Base-by-base conservation (phyloP, 1,284 basidiomycete species). In the Taiwanofungus camphoratus region DNA sequence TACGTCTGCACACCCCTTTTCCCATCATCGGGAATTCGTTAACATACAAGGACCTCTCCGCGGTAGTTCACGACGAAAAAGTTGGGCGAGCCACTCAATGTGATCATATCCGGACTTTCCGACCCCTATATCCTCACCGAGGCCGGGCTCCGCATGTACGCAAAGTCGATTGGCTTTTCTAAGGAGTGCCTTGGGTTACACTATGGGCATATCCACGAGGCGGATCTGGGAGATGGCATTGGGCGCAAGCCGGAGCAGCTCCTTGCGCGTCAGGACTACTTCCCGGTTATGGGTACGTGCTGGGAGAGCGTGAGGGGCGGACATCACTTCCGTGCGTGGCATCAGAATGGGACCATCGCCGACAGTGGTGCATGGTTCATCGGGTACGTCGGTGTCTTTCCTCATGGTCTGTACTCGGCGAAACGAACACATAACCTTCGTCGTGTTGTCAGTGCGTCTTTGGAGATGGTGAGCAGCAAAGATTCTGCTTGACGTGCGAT, bases 81-180 rank as follows among this genome's bases (percentile, higher is more conserved):
- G 18, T 53, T 61, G 30, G 70, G 71, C 16, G 71, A 73, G 45
- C 71, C 71, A 18, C 52, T 73, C 43, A 73, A 73, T 46, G 60
- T 72, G 39, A 70, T 73, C 48, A 65, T 73, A 19, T 68, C 70
- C 11, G 65, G 63, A n/a, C 59, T 58, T 3, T 73, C 70, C 18
- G 69, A 73, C 46, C 68, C 69, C 11, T 64, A 54, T 52, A 58
- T 73, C 30, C 64, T 73, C 41, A 64, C 67, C 9, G 65, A 70
- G 41, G 18, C 51, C 18, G 70, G 70, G 8, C 61, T 72, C 46
- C 64, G 61, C 42, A 52, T 52, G 35, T 72, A 71, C 45, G 61
- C 68, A 39, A 73, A 73, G 63, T 87, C 86, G 4, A 73, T 90
- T 23, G 87, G 86, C 4, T 90, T 85, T 56, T 66, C 66, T 5